Percentiles rank a stretch among this genome's conserved stretches.
These are phyloP conservation scores for Verticillium longisporum DNA, from an alignment of 2,329 filamentous ascomycete genomes.

Conservation along the genomic window DNA sequence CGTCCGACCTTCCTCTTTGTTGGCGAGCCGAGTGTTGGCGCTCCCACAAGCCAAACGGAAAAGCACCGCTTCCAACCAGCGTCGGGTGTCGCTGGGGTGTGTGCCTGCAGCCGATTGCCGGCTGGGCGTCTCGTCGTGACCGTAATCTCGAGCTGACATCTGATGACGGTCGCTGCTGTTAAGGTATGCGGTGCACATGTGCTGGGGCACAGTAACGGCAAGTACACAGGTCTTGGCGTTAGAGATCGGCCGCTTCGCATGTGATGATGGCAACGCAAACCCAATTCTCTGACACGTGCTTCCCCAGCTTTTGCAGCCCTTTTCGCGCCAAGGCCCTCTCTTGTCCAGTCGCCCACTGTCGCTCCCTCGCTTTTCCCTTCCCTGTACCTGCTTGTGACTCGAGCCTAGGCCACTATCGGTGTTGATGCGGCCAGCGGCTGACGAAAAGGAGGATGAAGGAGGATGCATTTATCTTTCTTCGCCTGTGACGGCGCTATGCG, in stretches of 20 bases:
- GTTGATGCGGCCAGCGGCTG: not conserved
- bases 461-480: too few relatives aligned
- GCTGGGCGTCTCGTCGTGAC: slow-evolving; percentile 4
- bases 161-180: not conserved
- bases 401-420: not conserved
- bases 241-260: slow-evolving; percentile 9
- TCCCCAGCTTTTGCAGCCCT: slow-evolving; percentile 1
- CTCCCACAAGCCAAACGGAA: not conserved
- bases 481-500: too few relatives aligned
- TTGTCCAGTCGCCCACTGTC: not conserved
- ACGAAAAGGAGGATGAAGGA: not conserved
- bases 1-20: not conserved
- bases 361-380: not conserved
- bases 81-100: not conserved
- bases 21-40: not conserved
- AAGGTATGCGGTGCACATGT: not conserved
- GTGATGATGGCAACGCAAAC: slow-evolving; percentile 6
- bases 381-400: not conserved
- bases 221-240: slow-evolving; percentile 2
- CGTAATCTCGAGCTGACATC: not conserved
- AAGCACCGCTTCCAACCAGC: not conserved
- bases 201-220: not conserved
- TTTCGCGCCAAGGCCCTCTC: not conserved
- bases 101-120: slow-evolving; percentile 9
- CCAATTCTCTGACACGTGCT: slow-evolving; percentile 12